Conservation (phyloP, 1,284 basidiomycete species). For the Tilletia caries region DNA sequence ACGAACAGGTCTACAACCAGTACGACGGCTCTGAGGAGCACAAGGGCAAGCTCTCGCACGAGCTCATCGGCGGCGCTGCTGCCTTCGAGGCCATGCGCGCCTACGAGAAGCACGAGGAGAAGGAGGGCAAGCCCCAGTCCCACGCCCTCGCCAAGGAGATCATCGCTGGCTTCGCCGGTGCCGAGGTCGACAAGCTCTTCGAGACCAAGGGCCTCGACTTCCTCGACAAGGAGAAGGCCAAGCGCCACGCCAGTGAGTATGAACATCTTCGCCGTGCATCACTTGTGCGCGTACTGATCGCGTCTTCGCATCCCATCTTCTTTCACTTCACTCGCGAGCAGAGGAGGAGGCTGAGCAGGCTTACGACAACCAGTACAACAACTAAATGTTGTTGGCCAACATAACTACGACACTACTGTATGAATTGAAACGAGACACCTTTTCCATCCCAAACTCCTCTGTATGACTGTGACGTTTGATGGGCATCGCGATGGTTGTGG, state of each 20-base stretch:
- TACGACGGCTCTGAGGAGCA: slow-evolving; percentile 21
- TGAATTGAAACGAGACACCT: no score
- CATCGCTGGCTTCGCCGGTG: slow-evolving; percentile 54
- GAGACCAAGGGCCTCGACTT: slow-evolving; percentile 58
- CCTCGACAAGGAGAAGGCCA: slow-evolving; percentile 58
- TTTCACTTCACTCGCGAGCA: background rate
- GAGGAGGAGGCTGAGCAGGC: slow-evolving; percentile 1
- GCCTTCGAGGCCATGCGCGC: slow-evolving; percentile 60
- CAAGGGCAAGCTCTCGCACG: slow-evolving; percentile 59
- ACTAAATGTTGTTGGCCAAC: no score
- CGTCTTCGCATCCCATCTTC: no score
- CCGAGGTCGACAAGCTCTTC: slow-evolving; percentile 46
- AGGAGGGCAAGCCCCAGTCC: slow-evolving; percentile 52
- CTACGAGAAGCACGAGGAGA: slow-evolving; percentile 59
- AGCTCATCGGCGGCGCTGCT: slow-evolving; percentile 60
- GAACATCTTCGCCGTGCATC: no score
- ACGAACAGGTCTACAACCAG: slow-evolving; percentile 12
- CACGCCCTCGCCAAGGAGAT: slow-evolving; percentile 57
- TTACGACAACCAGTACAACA: background rate
- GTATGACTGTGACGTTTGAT: no score
- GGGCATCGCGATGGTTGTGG: no score
- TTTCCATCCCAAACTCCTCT: no score
- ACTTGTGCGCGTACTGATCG: no score
- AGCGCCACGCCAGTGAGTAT: slow-evolving; percentile 52
- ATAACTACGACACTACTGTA: no score